Conservation (phyloP, 2,329 filamentous ascomycete species). For the Pseudomassariella vexata region DNA sequence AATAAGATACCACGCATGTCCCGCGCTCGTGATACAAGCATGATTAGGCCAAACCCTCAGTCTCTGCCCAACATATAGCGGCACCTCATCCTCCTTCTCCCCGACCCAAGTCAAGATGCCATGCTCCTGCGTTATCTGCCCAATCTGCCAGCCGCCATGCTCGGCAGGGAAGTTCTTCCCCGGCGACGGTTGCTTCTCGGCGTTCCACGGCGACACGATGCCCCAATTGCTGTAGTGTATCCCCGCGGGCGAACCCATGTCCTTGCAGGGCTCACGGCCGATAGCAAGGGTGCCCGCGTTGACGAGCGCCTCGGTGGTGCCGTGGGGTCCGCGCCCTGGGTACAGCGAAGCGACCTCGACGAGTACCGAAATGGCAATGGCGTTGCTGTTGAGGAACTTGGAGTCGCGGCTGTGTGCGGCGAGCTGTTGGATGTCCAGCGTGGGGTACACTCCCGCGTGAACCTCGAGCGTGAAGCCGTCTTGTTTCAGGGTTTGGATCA, state of each 20-base stretch:
- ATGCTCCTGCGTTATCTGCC: slow-evolving; percentile 72
- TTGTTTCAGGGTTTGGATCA: slow-evolving; percentile 31
- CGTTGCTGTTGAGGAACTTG: slow-evolving; percentile 38
- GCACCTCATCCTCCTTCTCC: slow-evolving; percentile 35
- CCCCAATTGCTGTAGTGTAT: slow-evolving; percentile 65
- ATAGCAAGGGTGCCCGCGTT: slow-evolving; percentile 65
- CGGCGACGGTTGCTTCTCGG: slow-evolving; percentile 23
- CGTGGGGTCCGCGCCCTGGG: slow-evolving; percentile 43
- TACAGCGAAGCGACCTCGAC: slow-evolving; percentile 69
- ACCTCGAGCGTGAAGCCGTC: slow-evolving; percentile 53
- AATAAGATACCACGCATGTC: slow-evolving; percentile 68
- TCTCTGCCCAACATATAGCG: slow-evolving; percentile 57
- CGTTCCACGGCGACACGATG: slow-evolving; percentile 56
- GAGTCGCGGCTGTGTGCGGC: slow-evolving; percentile 56
- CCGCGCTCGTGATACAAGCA: slow-evolving; percentile 68
- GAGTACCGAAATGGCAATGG: slow-evolving; percentile 64
- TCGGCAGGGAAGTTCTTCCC: slow-evolving; percentile 35
- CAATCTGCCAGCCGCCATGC: slow-evolving; percentile 59
- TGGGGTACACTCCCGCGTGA: slow-evolving; percentile 71
- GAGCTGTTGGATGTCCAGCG: slow-evolving; percentile 74
- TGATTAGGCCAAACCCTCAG: slow-evolving; percentile 75
- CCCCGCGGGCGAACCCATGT: slow-evolving; percentile 24
- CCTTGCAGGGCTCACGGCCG: slow-evolving; percentile 66
- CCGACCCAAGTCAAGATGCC: slow-evolving; percentile 60
- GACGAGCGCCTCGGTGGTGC: slow-evolving; percentile 58